Conservation (phyloP, 2,329 filamentous ascomycete species). For the Ophiocordyceps camponoti-leonardi region DNA sequence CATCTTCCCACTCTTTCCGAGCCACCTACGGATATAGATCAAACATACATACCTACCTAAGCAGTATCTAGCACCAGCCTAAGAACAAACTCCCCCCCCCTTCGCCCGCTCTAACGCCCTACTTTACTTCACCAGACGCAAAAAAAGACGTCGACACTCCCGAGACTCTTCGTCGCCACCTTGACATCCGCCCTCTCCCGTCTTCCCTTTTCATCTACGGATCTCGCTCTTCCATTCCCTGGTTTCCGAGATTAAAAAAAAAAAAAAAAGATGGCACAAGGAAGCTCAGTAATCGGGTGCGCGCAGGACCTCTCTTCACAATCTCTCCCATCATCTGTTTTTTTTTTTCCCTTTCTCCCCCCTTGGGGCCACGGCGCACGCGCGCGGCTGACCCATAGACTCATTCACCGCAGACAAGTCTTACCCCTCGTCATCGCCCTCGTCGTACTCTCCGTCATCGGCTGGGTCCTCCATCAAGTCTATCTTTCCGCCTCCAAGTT, state of each 20-base stretch:
- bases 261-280: neutral
- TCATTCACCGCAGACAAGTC: constrained; percentile 29
- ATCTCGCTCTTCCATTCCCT: neutral
- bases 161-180: no score
- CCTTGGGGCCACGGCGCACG: no score
- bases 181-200: neutral
- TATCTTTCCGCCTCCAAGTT: constrained; percentile 53
- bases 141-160: no score
- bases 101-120: no score
- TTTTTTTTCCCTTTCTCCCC: no score
- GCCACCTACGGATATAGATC: neutral
- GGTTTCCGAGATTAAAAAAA: no score
- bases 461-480: constrained; percentile 55
- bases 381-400: neutral
- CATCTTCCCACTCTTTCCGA: neutral
- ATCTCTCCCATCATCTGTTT: no score
- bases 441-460: constrained; percentile 33
- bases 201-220: neutral
- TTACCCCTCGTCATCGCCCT: constrained; percentile 51
- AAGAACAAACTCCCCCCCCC: no score
- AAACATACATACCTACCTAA: no score
- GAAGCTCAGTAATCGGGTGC: neutral
- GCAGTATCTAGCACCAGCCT: no score
- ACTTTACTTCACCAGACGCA: no score
- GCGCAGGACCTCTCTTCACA: neutral